Evolutionary conservation across 768 basidiomycete genomes (phyloP).

Genomic region (Tricholoma furcatifolium): DNA sequence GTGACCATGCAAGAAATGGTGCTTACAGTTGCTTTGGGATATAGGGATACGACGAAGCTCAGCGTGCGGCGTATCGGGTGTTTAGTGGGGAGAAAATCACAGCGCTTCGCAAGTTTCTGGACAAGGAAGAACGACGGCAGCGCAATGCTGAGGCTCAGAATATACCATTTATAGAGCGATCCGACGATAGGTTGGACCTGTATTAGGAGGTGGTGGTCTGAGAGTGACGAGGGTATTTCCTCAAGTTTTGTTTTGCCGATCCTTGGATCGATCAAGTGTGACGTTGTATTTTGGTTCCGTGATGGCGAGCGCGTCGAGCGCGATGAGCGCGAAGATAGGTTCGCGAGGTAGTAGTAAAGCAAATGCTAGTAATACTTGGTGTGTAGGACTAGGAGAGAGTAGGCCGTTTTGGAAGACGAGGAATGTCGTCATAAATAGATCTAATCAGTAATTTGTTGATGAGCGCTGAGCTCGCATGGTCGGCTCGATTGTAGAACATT

Average conservation of each 20-base stretch:
- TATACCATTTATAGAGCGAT: conserved; percentile 57
- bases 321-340: not conserved
- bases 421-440: not conserved
- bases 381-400: not conserved
- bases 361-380: too few relatives aligned
- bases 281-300: conserved; percentile 4
- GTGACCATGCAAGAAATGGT: conserved; percentile 6
- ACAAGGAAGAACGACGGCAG: conserved; percentile 62
- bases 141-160: conserved; percentile 58
- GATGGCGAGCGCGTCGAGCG: not conserved
- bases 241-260: not conserved
- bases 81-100: conserved; percentile 70
- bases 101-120: conserved; percentile 64
- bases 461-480: not conserved
- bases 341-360: not conserved
- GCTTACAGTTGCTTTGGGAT: not conserved
- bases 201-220: conserved; percentile 36
- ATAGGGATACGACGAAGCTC: conserved; percentile 65
- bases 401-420: not conserved
- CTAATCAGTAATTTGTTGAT: not conserved
- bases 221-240: not conserved
- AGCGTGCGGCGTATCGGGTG: conserved; percentile 73
- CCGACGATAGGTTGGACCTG: conserved; percentile 63
- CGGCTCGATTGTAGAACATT: conserved; percentile 10
- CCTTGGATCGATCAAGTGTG: not conserved